A percentile compares a stretch with the other conserved stretches of the same genome.
Conservation (phyloP, 805 yeast genomes). For the Metschnikowia sp. region DNA sequence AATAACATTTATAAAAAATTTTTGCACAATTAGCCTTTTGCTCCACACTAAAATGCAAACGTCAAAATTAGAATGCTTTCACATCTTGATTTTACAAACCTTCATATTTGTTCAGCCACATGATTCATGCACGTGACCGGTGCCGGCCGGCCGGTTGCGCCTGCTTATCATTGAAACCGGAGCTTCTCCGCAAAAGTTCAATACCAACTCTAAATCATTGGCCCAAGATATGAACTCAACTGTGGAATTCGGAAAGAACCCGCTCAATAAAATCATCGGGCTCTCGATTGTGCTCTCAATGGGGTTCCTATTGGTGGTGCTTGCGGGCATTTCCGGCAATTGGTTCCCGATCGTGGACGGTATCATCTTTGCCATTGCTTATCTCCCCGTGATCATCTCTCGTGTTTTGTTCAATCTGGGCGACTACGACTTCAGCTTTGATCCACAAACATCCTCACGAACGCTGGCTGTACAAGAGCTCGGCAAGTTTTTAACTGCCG, state of each 20-base stretch:
- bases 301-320: constrained; percentile 83
- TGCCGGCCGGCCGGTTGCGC: too few relatives aligned
- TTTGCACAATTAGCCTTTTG: too few relatives aligned
- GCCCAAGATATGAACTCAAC: constrained; percentile 17
- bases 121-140: too few relatives aligned
- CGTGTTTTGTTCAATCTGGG: constrained; percentile 29
- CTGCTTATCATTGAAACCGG: too few relatives aligned
- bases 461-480: constrained; percentile 54
- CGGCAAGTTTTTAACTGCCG: constrained; percentile 77
- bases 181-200: neutral
- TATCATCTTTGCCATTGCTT: constrained; percentile 38
- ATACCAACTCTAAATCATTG: neutral
- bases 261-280: constrained; percentile 74
- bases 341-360: constrained; percentile 85
- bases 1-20: too few relatives aligned
- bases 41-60: too few relatives aligned
- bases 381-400: constrained; percentile 36
- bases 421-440: constrained; percentile 44
- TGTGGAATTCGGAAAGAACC: constrained; percentile 33
- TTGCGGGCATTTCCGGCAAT: constrained; percentile 83
- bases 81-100: too few relatives aligned
- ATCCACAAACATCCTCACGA: constrained; percentile 23
- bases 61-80: too few relatives aligned
- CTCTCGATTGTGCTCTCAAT: constrained; percentile 76
- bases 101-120: too few relatives aligned